phyloP scores from a whole-genome alignment of 495 filamentous ascomycete genomes.

The Daldinia childiae region DNA sequence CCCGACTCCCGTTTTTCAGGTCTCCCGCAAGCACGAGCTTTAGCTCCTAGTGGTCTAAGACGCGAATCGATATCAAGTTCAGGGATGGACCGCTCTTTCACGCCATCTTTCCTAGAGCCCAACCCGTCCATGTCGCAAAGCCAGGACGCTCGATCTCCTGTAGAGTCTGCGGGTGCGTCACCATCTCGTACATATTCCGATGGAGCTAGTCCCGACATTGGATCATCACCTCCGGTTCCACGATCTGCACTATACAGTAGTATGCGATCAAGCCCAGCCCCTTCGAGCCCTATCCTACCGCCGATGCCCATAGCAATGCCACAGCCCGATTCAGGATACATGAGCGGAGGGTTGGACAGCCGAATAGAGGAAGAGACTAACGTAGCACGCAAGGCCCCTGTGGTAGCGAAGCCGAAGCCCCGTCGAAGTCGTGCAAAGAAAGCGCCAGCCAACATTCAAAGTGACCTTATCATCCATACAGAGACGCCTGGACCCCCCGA shows the following conservation, averaged over 20 bases:
- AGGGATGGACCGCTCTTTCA: slow-evolving; percentile 19
- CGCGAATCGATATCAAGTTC: slow-evolving; percentile 34
- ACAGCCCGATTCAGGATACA: slow-evolving; percentile 78
- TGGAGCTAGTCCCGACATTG: slow-evolving; percentile 70
- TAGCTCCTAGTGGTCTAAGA: slow-evolving; percentile 34
- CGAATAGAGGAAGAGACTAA: slow-evolving; percentile 61
- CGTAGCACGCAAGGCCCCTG: slow-evolving; percentile 14
- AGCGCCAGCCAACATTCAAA: slow-evolving; percentile 39
- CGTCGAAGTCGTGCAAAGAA: slow-evolving; percentile 49
- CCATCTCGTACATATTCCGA: slow-evolving; percentile 65
- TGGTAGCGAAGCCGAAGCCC: slow-evolving; percentile 44
- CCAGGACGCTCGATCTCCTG: slow-evolving; percentile 55
- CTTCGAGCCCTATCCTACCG: slow-evolving; percentile 80
- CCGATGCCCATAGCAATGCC: slow-evolving; percentile 59
- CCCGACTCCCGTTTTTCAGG: slow-evolving; percentile 51
- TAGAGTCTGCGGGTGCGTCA: slow-evolving; percentile 61
- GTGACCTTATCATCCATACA: slow-evolving; percentile 50
- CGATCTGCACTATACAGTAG: slow-evolving; percentile 55
- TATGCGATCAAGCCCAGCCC: slow-evolving; percentile 60
- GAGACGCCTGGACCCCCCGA: slow-evolving; percentile 56
- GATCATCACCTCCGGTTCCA: slow-evolving; percentile 81
- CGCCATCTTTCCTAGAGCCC: slow-evolving; percentile 21
- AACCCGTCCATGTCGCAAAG: slow-evolving; percentile 40
- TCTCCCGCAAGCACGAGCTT: slow-evolving; percentile 43
- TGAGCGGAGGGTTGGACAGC: slow-evolving; percentile 74